phyloP scores from a whole-genome alignment of 768 basidiomycete genomes.

The Hericium erinaceus region DNA sequence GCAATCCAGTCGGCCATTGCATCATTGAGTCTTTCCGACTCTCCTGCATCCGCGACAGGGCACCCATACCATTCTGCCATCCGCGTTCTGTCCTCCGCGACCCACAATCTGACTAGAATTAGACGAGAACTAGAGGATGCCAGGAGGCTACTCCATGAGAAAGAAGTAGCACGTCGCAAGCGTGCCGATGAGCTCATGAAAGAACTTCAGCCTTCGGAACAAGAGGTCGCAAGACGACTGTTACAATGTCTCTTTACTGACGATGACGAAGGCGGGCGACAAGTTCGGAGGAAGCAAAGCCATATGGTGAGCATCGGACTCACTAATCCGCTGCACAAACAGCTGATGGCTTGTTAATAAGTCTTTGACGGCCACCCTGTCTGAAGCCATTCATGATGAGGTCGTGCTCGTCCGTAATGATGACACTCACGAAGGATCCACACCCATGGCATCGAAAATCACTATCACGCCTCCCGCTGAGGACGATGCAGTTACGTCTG shows the following conservation, averaged over 20 bases:
- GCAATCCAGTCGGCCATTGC: constrained; percentile 60
- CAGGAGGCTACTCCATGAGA: constrained; percentile 44
- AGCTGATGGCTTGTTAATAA: constrained; percentile 11
- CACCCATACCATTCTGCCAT: constrained; percentile 63
- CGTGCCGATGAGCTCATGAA: constrained; percentile 48
- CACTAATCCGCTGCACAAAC: neutral
- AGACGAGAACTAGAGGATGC: constrained; percentile 58
- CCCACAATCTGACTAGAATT: constrained; percentile 46
- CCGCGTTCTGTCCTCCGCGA: constrained; percentile 59
- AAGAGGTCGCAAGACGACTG: constrained; percentile 58
- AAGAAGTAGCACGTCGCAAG: constrained; percentile 40
- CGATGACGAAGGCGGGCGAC: constrained; percentile 34
- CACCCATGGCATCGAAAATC: constrained; percentile 8
- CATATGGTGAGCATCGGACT: constrained; percentile 35
- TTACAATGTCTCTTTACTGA: constrained; percentile 55
- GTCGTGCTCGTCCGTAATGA: constrained; percentile 26
- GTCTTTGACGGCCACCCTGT: constrained; percentile 39
- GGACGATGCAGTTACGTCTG: neutral
- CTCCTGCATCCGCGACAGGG: constrained; percentile 34
- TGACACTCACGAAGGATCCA: constrained; percentile 15
- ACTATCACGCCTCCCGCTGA: constrained; percentile 6
- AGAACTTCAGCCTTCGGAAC: constrained; percentile 51
- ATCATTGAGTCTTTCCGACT: constrained; percentile 32
- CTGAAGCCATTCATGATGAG: constrained; percentile 42
- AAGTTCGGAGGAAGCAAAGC: constrained; percentile 50